These are phyloP conservation scores for Eucalyptus shirleyi DNA, from an alignment of 345 rosid genomes.

Conservation along the genomic window DNA sequence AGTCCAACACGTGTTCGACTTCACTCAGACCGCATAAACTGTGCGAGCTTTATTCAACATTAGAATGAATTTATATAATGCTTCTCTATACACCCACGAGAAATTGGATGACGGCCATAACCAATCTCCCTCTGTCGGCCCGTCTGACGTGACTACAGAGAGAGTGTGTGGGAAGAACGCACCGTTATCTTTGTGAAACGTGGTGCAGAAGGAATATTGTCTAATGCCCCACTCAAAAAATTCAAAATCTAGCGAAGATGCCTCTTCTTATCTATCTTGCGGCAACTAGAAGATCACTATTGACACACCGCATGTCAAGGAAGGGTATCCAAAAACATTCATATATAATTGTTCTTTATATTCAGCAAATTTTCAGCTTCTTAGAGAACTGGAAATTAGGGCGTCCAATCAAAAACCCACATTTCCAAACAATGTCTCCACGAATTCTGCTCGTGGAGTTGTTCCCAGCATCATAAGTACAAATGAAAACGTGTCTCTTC, in stretches of 20 bases:
- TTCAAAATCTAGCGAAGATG: neutral
- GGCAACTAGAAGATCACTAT: neutral
- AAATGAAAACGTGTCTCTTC: neutral
- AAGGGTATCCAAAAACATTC: neutral
- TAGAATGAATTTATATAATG: neutral
- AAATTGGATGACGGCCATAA: neutral
- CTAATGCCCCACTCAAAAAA: neutral
- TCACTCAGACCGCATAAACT: neutral
- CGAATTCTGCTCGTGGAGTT: neutral
- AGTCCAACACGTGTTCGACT: neutral
- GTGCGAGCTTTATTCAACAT: neutral
- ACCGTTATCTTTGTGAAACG: neutral
- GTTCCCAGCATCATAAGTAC: neutral
- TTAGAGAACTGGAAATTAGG: neutral
- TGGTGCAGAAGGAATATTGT: neutral
- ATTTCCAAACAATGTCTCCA: neutral
- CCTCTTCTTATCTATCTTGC: neutral
- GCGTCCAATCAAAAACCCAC: neutral
- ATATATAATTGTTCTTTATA: neutral
- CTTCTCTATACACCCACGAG: neutral
- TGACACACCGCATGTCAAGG: neutral
- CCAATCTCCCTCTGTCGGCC: neutral
- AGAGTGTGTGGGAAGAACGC: neutral
- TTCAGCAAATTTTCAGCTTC: neutral
- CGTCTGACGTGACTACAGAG: neutral